Evolutionary conservation across 208 protist genomes (phyloP), one percentile per base, ranked within the genome.

Genomic region (Trypanosoma boissoni): DNA sequence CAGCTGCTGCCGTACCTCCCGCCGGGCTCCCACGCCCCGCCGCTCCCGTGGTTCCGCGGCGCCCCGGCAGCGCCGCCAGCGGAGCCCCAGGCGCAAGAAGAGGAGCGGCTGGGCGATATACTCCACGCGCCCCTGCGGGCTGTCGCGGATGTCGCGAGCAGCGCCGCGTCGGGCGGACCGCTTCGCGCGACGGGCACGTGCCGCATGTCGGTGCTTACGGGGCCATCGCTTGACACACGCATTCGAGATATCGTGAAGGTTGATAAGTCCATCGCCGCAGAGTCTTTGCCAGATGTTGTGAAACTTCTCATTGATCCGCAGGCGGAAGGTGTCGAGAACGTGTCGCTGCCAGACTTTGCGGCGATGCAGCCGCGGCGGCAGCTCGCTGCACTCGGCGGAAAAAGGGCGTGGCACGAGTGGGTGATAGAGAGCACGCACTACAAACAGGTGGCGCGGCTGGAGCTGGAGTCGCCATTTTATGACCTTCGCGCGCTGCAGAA

Each of bases 331-430:
- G 80, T 93, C 5, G 82, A 93, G 66, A 58, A 67, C 28, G 82
- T 93, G 31, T 78, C 80, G 26, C 68, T 94, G 45, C 64, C 65
- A 18, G 83, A 88, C 64, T 91, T 88, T 49, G 75, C 61, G 10
- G 66, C 78, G 9, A 94, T 91, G 86, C 86, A 90, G 62, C 83
- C 86, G 16, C 66, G 69, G 54, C 71, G 86, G 36, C 86, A 88
- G 58, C 74, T 93, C 45, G 54, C 73, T 5, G 86, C 86, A 3
- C 53, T 93, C 6, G 56, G 58, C 28, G 72, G 72, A 9, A 76
- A 78, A 43, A 86, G 82, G 56, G 44, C 65, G 18, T 93, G 86
- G 83, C 75, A 76, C 46, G 80, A 93, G 58, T 93, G 79, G 76
- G 56, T 93, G 2, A 31, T 85, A 41, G 72, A 76, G 44, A 90